Conservation (phyloP, 2,329 filamentous ascomycete genomes). For the Talaromyces verruculosus region DNA sequence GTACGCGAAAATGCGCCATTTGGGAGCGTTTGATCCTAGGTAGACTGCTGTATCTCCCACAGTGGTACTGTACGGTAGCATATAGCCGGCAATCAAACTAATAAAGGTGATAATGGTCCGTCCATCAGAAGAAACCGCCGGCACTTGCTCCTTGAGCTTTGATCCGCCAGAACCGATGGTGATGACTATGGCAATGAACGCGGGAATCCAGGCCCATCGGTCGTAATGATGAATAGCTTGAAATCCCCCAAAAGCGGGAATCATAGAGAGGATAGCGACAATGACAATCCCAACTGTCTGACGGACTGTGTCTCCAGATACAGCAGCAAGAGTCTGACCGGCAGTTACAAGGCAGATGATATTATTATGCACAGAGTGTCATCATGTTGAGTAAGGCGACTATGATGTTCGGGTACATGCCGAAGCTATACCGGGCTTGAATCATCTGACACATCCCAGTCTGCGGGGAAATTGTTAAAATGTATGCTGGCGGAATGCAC, state of each 20-base stretch:
- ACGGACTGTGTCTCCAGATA: constrained; percentile 68
- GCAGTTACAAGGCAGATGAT: constrained; percentile 77
- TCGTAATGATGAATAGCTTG: constrained; percentile 76
- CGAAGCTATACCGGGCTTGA: constrained; percentile 72
- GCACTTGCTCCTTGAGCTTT: constrained; percentile 22
- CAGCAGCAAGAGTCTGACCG: constrained; percentile 71
- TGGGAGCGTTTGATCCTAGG: constrained; percentile 57
- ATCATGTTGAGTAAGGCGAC: constrained; percentile 70
- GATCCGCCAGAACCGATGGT: constrained; percentile 61
- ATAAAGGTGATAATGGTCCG: constrained; percentile 66
- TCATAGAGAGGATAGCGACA: constrained; percentile 65
- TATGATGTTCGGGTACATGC: constrained; percentile 38
- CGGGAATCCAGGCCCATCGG: constrained; percentile 71
- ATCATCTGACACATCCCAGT: constrained; percentile 80
- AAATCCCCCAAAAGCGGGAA: constrained; percentile 72
- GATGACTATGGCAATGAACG: constrained; percentile 68
- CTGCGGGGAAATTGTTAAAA: constrained; percentile 56
- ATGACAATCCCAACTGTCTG: constrained; percentile 68
- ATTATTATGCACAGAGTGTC: constrained; percentile 73
- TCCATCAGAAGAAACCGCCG: constrained; percentile 61
- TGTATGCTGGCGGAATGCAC: neutral
- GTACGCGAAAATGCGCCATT: constrained; percentile 64
- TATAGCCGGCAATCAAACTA: constrained; percentile 65
- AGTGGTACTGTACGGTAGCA: constrained; percentile 68
- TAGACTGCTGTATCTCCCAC: constrained; percentile 61